Base-by-base conservation (phyloP, 73 alveolate species). In the Paramecium bursaria region DNA sequence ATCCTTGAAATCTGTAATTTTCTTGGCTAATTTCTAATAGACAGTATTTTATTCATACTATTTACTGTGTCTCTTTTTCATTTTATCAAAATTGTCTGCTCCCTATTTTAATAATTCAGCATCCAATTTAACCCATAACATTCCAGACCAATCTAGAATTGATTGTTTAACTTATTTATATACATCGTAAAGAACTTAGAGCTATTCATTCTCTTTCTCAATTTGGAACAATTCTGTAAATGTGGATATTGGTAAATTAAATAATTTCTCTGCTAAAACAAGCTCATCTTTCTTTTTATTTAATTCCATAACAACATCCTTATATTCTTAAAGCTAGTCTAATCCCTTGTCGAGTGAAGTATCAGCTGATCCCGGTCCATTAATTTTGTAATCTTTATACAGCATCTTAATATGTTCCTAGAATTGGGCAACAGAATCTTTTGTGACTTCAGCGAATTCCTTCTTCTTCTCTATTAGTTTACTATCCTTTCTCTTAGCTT, bases 91-190 rank as follows among this genome's bases (percentile, higher is more conserved):
- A 86, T 95, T 97, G 33, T 97, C 99, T 49, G 97, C 93, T 42
- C 97, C 98, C 55, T 95, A 87, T 31, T 88, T 93, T 21, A 97
- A 85, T 46, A 85, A 87, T 53, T 74, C 87, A 17, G 95, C 93
- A 88, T 97, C 99, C 26, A 97, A 90, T 67, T 95, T 96, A 13
- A 93, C 88, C 99, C 99, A 97, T n/a, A 97, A 95, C 92, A 88
- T 95, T 74, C 94, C 92, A 42, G 96, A 93, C 97, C 98, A 97
- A 49, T 94, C 99, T 85, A 94, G 87, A 75, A 97, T 95, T 48
- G 90, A 90, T 51, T 86, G 80, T 82, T 95, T 95, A 30, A 92
- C 94, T 21, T 95, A 98, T 76, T 93, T 96, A 90, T 85, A 97
- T 60, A 95, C 92, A 42, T 90, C 88, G 86, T 97, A 97, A 46